A percentile compares a stretch with the other conserved stretches of the same genome.
These are phyloP conservation scores for Boechera divaricarpa DNA, from an alignment of 345 rosid genomes.

Conservation along the genomic window DNA sequence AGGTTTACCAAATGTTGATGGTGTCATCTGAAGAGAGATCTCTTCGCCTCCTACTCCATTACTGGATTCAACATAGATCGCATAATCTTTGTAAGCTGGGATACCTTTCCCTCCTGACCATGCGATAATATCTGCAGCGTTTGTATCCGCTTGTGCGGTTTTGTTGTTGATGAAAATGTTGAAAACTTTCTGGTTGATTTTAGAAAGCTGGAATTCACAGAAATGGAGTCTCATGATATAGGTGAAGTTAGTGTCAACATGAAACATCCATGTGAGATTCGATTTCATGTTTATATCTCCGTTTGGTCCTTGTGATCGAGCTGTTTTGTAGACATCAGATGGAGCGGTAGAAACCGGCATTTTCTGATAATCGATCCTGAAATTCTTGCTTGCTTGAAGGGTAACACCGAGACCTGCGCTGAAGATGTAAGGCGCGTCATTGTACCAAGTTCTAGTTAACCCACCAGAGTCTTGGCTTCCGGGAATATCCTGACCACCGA, in stretches of 20 bases:
- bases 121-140: conserved; percentile 60
- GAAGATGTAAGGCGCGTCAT: conserved; percentile 62
- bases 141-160: conserved; percentile 52
- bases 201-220: conserved; percentile 58
- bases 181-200: conserved; percentile 66
- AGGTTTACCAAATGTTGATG: conserved; percentile 49
- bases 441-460: conserved; percentile 71
- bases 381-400: conserved; percentile 22
- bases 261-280: conserved; percentile 79
- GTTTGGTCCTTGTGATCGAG: conserved; percentile 61
- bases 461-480: conserved; percentile 63
- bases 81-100: conserved; percentile 66
- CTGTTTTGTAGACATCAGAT: conserved; percentile 60
- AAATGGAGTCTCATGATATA: conserved; percentile 80
- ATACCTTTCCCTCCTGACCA: conserved; percentile 57
- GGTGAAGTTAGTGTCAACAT: conserved; percentile 69
- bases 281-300: conserved; percentile 49
- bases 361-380: conserved; percentile 47
- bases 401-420: conserved; percentile 60
- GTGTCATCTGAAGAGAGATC: conserved; percentile 58
- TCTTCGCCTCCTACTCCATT: conserved; percentile 52
- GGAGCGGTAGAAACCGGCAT: conserved; percentile 60
- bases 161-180: conserved; percentile 70
- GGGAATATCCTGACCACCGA: conserved; percentile 67
- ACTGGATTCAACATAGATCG: conserved; percentile 47